Evolutionary conservation across 345 rosid species (phyloP), one percentile per base, ranked within the genome.

Genomic region (Populus davidiana): DNA sequence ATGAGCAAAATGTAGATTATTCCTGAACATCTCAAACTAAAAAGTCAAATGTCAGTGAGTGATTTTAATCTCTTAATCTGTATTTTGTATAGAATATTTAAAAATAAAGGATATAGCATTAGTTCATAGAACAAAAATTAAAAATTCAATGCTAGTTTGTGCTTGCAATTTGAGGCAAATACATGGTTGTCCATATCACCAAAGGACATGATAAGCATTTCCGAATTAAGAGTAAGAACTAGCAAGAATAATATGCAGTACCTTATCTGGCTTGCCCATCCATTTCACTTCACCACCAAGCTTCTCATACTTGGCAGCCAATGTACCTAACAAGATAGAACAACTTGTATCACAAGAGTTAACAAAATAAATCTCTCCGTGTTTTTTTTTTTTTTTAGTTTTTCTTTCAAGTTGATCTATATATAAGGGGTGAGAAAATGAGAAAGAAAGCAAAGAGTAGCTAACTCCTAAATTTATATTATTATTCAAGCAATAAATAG

Each of bases 191-290:
- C 29, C 2, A 27, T 33, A 31, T 20, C 18, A 21, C 64, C 2
- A 2, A 72, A 5, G 38, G 23, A n/a, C 11, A 13, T 8, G 5
- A 20, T 59, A 2, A 21, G 65, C 29, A 25, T 61, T 21, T 21
- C 65, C 5, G 14, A 61, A 61, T 61, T 27, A 20, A 8, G 13
- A 33, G 39, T 13, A 74, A 16, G 25, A 25, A 44, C 18, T 6
- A 21, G 41, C 21, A 18, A 11, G 39, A 79, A 17, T 65, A 31
- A 31, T 47, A 50, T 2, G 56, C 11, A 20, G 71, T 27, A 92
- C 99, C 98, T 92, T 88, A 77, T 87, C 88, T 50, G 99, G 99
- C 81, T 93, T 93, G 25, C 99, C 99, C 93, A 93, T 95, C 98
- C 98, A 95, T 83, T 87, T 95, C 67, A 95, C 98, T 80, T 91